These are phyloP conservation scores for Boletus sp. DNA, from an alignment of 1,284 basidiomycete genomes.

Conservation along the genomic window DNA sequence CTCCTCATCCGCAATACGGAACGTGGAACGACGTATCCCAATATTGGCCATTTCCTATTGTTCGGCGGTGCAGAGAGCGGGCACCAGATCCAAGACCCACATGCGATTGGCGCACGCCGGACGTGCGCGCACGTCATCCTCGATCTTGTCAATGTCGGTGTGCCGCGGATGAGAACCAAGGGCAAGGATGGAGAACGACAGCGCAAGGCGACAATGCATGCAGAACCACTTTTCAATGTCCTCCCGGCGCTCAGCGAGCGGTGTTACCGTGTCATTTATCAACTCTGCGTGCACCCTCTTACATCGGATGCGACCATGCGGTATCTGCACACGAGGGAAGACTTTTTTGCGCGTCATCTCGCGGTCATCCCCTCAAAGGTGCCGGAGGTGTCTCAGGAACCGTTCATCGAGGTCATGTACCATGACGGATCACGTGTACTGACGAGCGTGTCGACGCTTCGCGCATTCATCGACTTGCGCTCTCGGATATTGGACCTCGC, in stretches of 20 bases:
- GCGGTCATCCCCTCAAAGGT: slow-evolving; percentile 65
- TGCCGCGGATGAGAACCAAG: slow-evolving; percentile 51
- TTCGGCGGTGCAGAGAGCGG: slow-evolving; percentile 59
- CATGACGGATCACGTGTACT: slow-evolving; percentile 68
- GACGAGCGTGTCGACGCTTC: slow-evolving; percentile 71
- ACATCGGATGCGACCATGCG: slow-evolving; percentile 83
- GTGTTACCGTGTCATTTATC: slow-evolving; percentile 79
- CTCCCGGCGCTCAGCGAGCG: slow-evolving; percentile 85
- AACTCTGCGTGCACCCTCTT: slow-evolving; percentile 81
- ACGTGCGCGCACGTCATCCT: slow-evolving; percentile 83
- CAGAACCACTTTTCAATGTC: slow-evolving; percentile 56
- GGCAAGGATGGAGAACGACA: slow-evolving; percentile 42
- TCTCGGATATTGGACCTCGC: slow-evolving; percentile 85
- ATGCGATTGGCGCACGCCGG: slow-evolving; percentile 63
- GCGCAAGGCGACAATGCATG: slow-evolving; percentile 28
- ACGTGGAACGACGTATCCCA: slow-evolving; percentile 66
- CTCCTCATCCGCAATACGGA: slow-evolving; percentile 80
- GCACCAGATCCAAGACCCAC: slow-evolving; percentile 69
- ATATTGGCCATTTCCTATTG: slow-evolving; percentile 86
- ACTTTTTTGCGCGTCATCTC: slow-evolving; percentile 87
- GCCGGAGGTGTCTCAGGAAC: slow-evolving; percentile 45
- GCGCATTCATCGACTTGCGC: slow-evolving; percentile 78
- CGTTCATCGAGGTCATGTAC: slow-evolving; percentile 68
- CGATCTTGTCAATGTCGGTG: slow-evolving; percentile 68
- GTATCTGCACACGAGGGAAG: slow-evolving; percentile 84